phyloP scores from a whole-genome alignment of 495 filamentous ascomycete species.

The Glonium stellatum region DNA sequence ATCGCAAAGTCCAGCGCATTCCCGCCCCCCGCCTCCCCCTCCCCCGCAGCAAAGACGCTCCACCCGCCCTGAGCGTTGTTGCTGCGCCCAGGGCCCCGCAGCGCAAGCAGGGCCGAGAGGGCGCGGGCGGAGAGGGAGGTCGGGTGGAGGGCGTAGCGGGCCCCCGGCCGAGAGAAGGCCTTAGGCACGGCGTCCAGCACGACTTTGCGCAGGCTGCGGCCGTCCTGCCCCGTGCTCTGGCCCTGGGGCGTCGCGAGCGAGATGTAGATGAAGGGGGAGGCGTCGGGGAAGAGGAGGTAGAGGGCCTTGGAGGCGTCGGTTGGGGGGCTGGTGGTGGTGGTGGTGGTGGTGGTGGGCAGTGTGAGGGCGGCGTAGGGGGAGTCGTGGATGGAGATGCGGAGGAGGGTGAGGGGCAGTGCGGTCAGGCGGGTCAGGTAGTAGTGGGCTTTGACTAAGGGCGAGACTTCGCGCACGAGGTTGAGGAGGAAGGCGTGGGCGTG shows the following conservation, averaged over 20 bases:
- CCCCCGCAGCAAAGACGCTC: conserved; percentile 67
- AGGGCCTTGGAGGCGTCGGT: conserved; percentile 54
- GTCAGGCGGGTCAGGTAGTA: conserved; percentile 63
- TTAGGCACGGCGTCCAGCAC: conserved; percentile 70
- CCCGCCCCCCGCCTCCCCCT: no score
- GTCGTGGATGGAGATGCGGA: conserved; percentile 68
- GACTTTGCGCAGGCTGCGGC: conserved; percentile 58
- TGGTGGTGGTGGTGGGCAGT: not conserved
- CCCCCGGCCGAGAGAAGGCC: conserved; percentile 63
- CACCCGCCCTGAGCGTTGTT: conserved; percentile 69
- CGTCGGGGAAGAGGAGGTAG: conserved; percentile 73
- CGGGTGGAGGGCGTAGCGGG: conserved; percentile 56
- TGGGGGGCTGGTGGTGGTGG: not conserved
- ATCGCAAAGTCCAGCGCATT: conserved; percentile 52
- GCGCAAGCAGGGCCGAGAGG: conserved; percentile 55
- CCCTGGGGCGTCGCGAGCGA: conserved; percentile 47
- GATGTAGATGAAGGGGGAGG: conserved; percentile 66
- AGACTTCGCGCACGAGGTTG: conserved; percentile 62
- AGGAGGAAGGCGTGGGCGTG: conserved; percentile 68
- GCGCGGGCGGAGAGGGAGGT: conserved; percentile 63
- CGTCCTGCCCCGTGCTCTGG: conserved; percentile 44
- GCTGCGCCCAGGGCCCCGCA: conserved; percentile 58
- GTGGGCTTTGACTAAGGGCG: conserved; percentile 71
- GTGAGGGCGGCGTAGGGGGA: conserved; percentile 37
- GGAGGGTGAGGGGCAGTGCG: conserved; percentile 56